Conservation (phyloP, 2,329 filamentous ascomycete species). For the Penicillium sclerotigenum region DNA sequence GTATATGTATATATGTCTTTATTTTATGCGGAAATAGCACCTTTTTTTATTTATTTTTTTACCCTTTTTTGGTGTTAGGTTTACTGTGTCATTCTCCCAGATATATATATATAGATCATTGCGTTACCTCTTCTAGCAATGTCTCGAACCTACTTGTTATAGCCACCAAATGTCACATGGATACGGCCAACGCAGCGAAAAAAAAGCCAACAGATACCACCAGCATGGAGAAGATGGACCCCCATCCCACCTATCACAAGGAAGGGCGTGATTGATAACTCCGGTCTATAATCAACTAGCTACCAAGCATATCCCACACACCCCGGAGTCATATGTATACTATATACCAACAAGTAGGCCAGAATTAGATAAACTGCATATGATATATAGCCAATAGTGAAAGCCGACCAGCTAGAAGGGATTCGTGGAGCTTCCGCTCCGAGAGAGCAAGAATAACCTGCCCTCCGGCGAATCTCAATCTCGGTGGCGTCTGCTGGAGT, state of each 20-base stretch:
- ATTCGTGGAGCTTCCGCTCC: background rate
- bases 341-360: background rate
- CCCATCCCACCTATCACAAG: background rate
- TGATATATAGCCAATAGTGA: too few relatives aligned
- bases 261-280: background rate
- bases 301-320: background rate
- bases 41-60: too few relatives aligned
- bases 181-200: too few relatives aligned
- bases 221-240: background rate
- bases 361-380: background rate
- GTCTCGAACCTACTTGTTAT: too few relatives aligned
- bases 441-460: background rate
- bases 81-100: accelerated
- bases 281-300: background rate
- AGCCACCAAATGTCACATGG: too few relatives aligned
- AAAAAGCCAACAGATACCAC: background rate
- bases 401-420: background rate
- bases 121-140: accelerated
- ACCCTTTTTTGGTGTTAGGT: too few relatives aligned
- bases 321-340: too few relatives aligned
- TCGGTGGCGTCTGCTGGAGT: background rate
- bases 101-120: background rate
- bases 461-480: background rate
- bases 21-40: too few relatives aligned
- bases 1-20: background rate